Conservation (phyloP, 495 filamentous ascomycete species). For the Hypoxylon perforatum region DNA sequence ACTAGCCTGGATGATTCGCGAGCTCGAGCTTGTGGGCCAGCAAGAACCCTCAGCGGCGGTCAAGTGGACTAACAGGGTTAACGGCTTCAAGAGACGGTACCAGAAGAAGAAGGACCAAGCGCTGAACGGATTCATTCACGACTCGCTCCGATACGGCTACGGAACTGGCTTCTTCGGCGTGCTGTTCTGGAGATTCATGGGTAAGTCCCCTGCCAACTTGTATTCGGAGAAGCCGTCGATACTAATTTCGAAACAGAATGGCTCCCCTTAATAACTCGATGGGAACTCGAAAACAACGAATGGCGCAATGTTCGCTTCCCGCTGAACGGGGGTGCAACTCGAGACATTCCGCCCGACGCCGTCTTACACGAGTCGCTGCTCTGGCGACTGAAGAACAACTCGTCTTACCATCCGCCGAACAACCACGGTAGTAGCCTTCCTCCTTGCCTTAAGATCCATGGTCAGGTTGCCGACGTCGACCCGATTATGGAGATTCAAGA, state of each 20-base stretch:
- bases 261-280: slow-evolving; percentile 51
- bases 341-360: slow-evolving; percentile 74
- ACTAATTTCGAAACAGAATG: slow-evolving; percentile 41
- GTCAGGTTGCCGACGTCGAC: slow-evolving; percentile 15
- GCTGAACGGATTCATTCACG: slow-evolving; percentile 40
- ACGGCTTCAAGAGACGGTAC: slow-evolving; percentile 38
- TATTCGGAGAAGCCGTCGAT: background rate
- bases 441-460: slow-evolving; percentile 38
- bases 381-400: slow-evolving; percentile 67
- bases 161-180: slow-evolving; percentile 39
- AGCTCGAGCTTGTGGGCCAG: slow-evolving; percentile 43
- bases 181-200: slow-evolving; percentile 49
- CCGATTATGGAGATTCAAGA: slow-evolving; percentile 2
- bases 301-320: slow-evolving; percentile 55
- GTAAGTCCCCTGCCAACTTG: slow-evolving; percentile 21
- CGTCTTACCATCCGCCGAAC: slow-evolving; percentile 73
- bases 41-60: slow-evolving; percentile 31
- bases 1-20: slow-evolving; percentile 56
- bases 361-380: slow-evolving; percentile 73
- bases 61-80: slow-evolving; percentile 32
- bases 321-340: slow-evolving; percentile 69
- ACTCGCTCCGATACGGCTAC: slow-evolving; percentile 40
- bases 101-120: slow-evolving; percentile 38
- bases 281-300: slow-evolving; percentile 44
- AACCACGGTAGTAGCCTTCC: slow-evolving; percentile 34